Conservation (phyloP, 2,329 filamentous ascomycete genomes). For the Hypoxylon sp. region DNA sequence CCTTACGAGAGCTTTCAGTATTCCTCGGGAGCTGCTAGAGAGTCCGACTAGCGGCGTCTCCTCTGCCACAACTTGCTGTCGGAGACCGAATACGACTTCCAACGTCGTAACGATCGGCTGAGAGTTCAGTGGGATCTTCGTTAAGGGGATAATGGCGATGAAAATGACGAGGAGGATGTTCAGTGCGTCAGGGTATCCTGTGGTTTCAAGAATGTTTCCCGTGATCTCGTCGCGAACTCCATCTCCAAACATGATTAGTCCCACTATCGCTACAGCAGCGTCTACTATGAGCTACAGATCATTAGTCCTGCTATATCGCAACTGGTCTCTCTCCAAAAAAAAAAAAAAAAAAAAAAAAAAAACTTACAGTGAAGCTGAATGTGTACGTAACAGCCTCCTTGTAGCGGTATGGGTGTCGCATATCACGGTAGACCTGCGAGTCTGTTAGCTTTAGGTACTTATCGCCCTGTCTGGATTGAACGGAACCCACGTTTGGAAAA, state of each 20-base stretch:
- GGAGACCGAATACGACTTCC: constrained; percentile 83
- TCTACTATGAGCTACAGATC: constrained; percentile 77
- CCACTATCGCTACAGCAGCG: constrained; percentile 81
- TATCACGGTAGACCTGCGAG: constrained; percentile 69
- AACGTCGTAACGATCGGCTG: constrained; percentile 88
- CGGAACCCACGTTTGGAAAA: constrained; percentile 77
- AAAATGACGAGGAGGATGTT: constrained; percentile 86
- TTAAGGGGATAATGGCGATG: constrained; percentile 92
- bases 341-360: too few species aligned
- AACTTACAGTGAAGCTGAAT: constrained; percentile 82
- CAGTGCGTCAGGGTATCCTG: constrained; percentile 78
- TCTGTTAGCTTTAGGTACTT: constrained; percentile 29
- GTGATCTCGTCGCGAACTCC: constrained; percentile 90
- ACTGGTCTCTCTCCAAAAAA: neutral
- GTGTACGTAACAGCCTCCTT: constrained; percentile 76
- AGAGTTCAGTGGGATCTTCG: constrained; percentile 92
- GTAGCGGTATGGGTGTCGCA: constrained; percentile 85
- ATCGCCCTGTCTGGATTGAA: neutral
- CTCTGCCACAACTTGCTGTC: constrained; percentile 57
- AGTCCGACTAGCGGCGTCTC: constrained; percentile 63
- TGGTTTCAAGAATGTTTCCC: constrained; percentile 82
- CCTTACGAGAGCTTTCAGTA: constrained; percentile 71
- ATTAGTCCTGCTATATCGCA: constrained; percentile 27
- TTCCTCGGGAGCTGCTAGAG: constrained; percentile 66
- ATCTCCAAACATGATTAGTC: constrained; percentile 95